Percentiles rank a stretch among this genome's conserved stretches.
Conservation (phyloP, 2,329 filamentous ascomycete species). For the Paraconiothyrium brasiliense region DNA sequence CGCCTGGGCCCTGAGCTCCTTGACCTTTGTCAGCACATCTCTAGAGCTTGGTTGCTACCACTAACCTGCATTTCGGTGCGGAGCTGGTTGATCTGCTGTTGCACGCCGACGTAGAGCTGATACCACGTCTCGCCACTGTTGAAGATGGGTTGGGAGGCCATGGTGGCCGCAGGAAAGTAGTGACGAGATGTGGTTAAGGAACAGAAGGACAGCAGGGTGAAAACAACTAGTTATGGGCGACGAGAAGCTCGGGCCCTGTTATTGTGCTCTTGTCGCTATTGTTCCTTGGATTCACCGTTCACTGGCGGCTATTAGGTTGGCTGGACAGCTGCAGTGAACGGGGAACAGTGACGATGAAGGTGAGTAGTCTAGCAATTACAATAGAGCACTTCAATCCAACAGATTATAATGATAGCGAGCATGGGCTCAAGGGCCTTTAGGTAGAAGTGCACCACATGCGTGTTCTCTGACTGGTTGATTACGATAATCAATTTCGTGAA, state of each 20-base stretch:
- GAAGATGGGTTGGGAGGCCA: not conserved
- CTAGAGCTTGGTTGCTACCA: not conserved
- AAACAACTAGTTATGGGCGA: not conserved
- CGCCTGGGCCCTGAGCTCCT: not conserved
- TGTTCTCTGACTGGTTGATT: no score
- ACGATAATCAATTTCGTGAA: not conserved
- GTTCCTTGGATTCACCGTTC: not conserved
- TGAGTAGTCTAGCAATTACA: not conserved
- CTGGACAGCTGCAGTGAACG: not conserved
- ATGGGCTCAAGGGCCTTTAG: no score
- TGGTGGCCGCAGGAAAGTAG: not conserved
- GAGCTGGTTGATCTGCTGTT: not conserved
- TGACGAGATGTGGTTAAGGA: not conserved
- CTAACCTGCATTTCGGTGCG: not conserved
- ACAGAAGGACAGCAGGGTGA: not conserved
- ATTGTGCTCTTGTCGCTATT: not conserved
- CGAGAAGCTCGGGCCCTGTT: not conserved
- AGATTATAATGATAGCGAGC: no score
- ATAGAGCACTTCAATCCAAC: not conserved
- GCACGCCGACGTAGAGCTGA: not conserved
- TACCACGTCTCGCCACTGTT: not conserved
- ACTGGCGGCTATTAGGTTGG: not conserved
- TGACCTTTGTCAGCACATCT: not conserved
- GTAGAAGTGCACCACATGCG: no score
- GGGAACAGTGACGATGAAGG: not conserved